Conservation (phyloP, 2,329 filamentous ascomycete species). For the Escovopsis sp. region DNA sequence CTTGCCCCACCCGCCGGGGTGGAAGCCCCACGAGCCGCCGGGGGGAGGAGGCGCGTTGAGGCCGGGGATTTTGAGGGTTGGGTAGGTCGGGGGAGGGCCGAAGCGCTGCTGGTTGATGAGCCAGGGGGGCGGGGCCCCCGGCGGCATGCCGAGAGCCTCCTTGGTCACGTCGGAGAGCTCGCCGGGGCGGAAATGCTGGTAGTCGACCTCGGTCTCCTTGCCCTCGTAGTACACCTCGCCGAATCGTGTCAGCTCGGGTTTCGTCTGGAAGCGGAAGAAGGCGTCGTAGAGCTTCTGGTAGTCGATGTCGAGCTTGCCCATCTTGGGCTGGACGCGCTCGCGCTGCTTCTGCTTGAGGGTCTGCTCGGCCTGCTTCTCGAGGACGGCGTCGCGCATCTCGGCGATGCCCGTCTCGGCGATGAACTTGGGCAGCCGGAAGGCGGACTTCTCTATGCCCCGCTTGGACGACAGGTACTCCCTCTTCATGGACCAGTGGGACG, state of each 20-base stretch:
- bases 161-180: constrained; percentile 80
- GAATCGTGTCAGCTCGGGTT: constrained; percentile 83
- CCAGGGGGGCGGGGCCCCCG: constrained; percentile 88
- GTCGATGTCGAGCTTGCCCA: constrained; percentile 94
- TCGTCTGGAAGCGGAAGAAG: constrained; percentile 95
- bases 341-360: constrained; percentile 89
- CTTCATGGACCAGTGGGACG: constrained; percentile 88
- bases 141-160: constrained; percentile 86
- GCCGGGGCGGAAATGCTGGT: constrained; percentile 77
- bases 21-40: constrained; percentile 86
- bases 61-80: constrained; percentile 85
- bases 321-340: constrained; percentile 85
- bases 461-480: constrained; percentile 95
- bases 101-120: constrained; percentile 92
- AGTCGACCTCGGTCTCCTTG: constrained; percentile 93
- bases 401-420: constrained; percentile 95
- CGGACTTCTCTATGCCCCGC: constrained; percentile 86
- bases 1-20: constrained; percentile 90
- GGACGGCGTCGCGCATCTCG: constrained; percentile 91
- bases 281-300: constrained; percentile 97
- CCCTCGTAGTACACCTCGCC: constrained; percentile 99
- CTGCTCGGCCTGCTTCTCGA: constrained; percentile 90
- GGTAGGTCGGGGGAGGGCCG: constrained; percentile 86
- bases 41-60: constrained; percentile 85
- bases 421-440: constrained; percentile 86